A percentile compares a stretch with the other conserved stretches of the same genome.
Evolutionary conservation across 225 moss, liverwort and hornwort species (phyloP).

Genomic region (Ulota crispa): DNA sequence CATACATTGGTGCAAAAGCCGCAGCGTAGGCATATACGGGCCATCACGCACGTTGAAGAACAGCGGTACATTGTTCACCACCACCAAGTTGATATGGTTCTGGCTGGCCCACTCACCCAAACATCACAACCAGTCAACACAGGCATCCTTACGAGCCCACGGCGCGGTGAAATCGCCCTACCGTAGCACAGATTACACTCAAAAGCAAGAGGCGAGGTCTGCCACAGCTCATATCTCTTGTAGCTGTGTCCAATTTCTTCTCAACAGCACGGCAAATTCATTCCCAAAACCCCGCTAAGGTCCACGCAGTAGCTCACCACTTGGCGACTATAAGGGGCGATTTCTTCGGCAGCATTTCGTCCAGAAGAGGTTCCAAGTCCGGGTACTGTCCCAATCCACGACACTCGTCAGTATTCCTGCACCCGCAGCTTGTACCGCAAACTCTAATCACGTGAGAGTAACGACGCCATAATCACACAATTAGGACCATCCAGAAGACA

Average conservation of each 20-base stretch:
- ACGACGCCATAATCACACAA: neutral
- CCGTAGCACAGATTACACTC: neutral
- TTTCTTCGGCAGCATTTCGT: constrained; percentile 93
- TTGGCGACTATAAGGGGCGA: constrained; percentile 92
- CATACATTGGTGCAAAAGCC: constrained; percentile 93
- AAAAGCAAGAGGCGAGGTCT: neutral
- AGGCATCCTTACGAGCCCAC: neutral
- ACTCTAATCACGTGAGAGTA: too few species aligned
- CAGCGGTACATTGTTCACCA: constrained; percentile 88
- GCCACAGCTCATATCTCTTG: neutral
- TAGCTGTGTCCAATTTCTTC: neutral
- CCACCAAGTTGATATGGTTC: constrained; percentile 97
- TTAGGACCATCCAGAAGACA: neutral
- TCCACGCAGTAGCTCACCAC: constrained; percentile 50
- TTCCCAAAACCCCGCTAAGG: neutral
- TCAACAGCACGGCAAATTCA: neutral
- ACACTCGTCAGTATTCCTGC: neutral
- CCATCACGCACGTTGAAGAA: constrained; percentile 99
- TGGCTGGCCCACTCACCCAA: constrained; percentile 62
- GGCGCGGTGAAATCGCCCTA: neutral
- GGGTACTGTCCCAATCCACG: constrained; percentile 67
- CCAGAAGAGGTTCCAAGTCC: constrained; percentile 87
- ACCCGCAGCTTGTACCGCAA: too few species aligned
- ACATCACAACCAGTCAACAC: constrained; percentile 15
- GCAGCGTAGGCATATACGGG: constrained; percentile 96